Base-by-base conservation (phyloP, 768 basidiomycete genomes). In the Lentinula aciculospora region DNA sequence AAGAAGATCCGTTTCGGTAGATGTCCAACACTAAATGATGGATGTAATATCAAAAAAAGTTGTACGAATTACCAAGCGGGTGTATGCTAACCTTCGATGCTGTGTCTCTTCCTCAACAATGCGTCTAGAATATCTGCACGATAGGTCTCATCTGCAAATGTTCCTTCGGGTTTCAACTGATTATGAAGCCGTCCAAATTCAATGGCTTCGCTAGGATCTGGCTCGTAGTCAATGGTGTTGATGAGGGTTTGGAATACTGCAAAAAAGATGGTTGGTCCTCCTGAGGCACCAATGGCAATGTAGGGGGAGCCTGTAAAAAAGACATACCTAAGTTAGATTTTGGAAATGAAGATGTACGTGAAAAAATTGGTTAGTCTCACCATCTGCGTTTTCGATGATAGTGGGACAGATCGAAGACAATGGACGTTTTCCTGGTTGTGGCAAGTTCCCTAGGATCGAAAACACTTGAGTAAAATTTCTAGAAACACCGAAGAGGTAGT, bases 181-280 rank as follows among this genome's bases (percentile, higher is more conserved):
- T 95, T 83, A 65, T 98, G 95, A 27, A 95, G 69, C 15, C 95
- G 80, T 5, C 89, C 85, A 63, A 71, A 81, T 71, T 98, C 96
- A n/a, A 98, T 83, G 0, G 95, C 91, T 40, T 80, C 68, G 63
- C 88, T 85, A 46, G 88, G 71, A 60, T 88, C 79, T 73, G 82
- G 72, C 2, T 81, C 87, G 78, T 85, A 85, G 58, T 81, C 82
- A 12, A 81, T 55, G 57, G n/a, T 40, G 28, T 80, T 79, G 25
- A 87, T 59, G 15, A 89, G 65, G 21, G 80, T 76, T 66, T 89
- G 87, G 21, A 84, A 76, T 10, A 86, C 67, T 0, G 83, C 69
- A 3, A 78, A 70, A 65, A 87, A 82, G 55, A 89, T 89, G 17
- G 80, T 70, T 3, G 81, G 77, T 25, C 88, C 87, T 4, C 88